Evolutionary conservation across 768 basidiomycete species (phyloP).

Genomic region (Myochromella boudieri): DNA sequence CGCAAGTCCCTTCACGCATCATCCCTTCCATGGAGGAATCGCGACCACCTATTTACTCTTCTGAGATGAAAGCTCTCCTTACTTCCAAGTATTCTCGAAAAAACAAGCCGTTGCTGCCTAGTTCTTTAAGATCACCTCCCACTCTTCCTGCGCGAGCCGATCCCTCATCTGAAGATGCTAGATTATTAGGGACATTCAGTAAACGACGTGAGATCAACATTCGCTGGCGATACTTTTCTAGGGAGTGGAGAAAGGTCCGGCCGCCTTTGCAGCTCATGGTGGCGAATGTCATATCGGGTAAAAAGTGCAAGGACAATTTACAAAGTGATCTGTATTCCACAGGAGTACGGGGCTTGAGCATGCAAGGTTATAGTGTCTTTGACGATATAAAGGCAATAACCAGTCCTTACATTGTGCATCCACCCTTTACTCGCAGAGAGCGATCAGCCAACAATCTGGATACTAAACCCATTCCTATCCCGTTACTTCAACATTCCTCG

Average conservation of each 20-base stretch:
- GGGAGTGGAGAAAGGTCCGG: constrained; percentile 51
- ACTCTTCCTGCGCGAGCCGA: constrained; percentile 57
- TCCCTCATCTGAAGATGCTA: constrained; percentile 56
- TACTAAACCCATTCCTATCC: not conserved
- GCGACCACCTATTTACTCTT: constrained; percentile 65
- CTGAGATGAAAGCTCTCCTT: constrained; percentile 63
- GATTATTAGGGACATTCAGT: constrained; percentile 63
- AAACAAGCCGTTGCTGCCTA: constrained; percentile 41
- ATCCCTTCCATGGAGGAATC: constrained; percentile 53
- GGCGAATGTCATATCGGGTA: constrained; percentile 9
- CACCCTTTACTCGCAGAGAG: constrained; percentile 35
- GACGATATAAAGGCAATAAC: constrained; percentile 48
- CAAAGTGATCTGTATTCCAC: constrained; percentile 14
- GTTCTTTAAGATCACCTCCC: constrained; percentile 48
- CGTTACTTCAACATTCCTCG: constrained; percentile 30
- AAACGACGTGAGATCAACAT: constrained; percentile 75
- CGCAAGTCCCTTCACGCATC: constrained; percentile 42
- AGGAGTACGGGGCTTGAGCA: constrained; percentile 35
- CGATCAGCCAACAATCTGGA: not conserved
- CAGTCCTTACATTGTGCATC: constrained; percentile 27
- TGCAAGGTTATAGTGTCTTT: constrained; percentile 43
- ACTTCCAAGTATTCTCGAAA: constrained; percentile 46
- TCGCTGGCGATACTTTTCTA: constrained; percentile 62
- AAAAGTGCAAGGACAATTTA: constrained; percentile 5
- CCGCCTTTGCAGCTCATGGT: constrained; percentile 60